phyloP scores from a whole-genome alignment of 176 grass and related monocot species.

The Ensete glaucum region DNA sequence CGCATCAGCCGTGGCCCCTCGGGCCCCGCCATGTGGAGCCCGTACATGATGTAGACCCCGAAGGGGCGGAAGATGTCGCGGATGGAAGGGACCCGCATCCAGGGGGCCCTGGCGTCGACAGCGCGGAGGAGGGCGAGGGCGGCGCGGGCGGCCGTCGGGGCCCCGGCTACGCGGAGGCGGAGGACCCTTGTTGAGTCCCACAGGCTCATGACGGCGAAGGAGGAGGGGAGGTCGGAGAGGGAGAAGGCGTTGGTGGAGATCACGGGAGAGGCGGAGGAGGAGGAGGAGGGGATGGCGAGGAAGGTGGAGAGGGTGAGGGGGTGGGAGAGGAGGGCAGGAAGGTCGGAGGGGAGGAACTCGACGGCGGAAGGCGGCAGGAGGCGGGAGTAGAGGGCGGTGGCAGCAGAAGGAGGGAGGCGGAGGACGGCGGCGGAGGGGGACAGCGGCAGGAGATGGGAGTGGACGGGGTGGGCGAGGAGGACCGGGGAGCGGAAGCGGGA shows the following conservation, averaged over 20 bases:
- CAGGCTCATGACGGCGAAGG: conserved; percentile 52
- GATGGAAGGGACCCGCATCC: conserved; percentile 53
- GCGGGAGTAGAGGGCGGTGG: conserved; percentile 28
- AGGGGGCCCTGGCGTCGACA: conserved; percentile 37
- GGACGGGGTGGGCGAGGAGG: conserved; percentile 51
- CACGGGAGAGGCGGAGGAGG: not conserved
- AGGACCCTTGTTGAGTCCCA: conserved; percentile 54
- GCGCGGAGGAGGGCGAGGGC: conserved; percentile 35
- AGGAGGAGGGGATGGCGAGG: conserved; percentile 30
- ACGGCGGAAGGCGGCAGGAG: conserved; percentile 26
- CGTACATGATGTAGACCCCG: conserved; percentile 60
- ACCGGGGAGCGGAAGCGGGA: conserved; percentile 39
- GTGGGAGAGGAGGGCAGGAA: conserved; percentile 50
- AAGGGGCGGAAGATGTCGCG: conserved; percentile 64
- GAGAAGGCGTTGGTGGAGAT: not conserved
- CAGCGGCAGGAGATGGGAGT: conserved; percentile 31
- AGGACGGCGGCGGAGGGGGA: conserved; percentile 19
- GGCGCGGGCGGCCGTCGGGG: conserved; percentile 16
- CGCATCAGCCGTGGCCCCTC: conserved; percentile 40
- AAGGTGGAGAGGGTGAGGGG: conserved; percentile 58
- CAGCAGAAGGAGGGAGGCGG: conserved; percentile 29
- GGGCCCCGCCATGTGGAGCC: conserved; percentile 47
- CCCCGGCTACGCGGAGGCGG: conserved; percentile 32
- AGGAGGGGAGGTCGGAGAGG: conserved; percentile 8
- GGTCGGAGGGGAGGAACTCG: conserved; percentile 67